Evolutionary conservation across 1,284 basidiomycete genomes (phyloP).

Genomic region (Lentinus polychrous): DNA sequence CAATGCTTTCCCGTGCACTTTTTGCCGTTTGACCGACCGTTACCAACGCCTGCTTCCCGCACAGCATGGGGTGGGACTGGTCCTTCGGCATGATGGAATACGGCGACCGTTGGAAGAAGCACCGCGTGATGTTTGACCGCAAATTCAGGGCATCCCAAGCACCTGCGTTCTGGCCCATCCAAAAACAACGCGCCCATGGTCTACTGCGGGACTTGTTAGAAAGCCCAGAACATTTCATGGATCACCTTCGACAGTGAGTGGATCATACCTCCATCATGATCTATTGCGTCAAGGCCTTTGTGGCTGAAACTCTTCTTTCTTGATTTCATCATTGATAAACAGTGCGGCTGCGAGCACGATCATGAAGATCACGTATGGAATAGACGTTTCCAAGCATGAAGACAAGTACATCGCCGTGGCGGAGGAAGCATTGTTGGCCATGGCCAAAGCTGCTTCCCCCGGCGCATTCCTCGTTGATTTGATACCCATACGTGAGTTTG

Average conservation of each 20-base stretch:
- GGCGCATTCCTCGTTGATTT: constrained; percentile 7
- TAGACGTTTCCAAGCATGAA: constrained; percentile 5
- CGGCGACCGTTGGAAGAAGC: constrained; percentile 41
- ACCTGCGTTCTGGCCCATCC: constrained; percentile 28
- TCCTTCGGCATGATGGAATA: constrained; percentile 47
- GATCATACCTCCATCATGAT: background rate
- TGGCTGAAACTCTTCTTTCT: too few relatives aligned
- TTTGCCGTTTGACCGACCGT: too few relatives aligned
- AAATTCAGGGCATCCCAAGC: constrained; percentile 34
- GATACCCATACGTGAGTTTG: constrained; percentile 5
- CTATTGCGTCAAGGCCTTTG: too few relatives aligned
- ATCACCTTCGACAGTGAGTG: constrained; percentile 39
- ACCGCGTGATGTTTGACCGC: constrained; percentile 41
- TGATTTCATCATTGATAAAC: constrained; percentile 2
- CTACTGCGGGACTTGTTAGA: constrained; percentile 33
- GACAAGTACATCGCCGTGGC: constrained; percentile 5
- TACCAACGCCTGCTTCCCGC: background rate
- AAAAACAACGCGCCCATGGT: constrained; percentile 17
- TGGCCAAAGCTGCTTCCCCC: constrained; percentile 2
- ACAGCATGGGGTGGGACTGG: constrained; percentile 46
- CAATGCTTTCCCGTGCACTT: too few relatives aligned
- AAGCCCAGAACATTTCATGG: constrained; percentile 29
- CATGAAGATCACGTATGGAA: constrained; percentile 9
- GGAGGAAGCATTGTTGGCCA: constrained; percentile 5
- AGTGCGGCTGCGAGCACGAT: constrained; percentile 9